phyloP scores from a whole-genome alignment of 345 rosid genomes.

The Arabidopsis suecica region DNA sequence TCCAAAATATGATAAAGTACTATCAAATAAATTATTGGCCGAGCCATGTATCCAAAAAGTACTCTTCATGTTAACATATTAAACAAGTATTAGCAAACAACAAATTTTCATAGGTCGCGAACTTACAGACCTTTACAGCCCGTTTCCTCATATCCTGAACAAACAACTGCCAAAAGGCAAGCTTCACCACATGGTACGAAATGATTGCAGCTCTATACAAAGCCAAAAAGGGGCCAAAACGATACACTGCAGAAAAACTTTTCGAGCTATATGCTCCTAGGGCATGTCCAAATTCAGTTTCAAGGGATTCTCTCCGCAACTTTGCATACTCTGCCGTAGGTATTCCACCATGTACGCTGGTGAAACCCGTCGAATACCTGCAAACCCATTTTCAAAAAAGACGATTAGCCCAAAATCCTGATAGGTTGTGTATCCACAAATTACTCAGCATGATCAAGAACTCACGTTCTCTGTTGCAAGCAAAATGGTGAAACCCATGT shows the following conservation, averaged over 20 bases:
- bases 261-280: slow-evolving; percentile 73
- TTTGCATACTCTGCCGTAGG: slow-evolving; percentile 88
- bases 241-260: slow-evolving; percentile 61
- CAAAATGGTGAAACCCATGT: slow-evolving; percentile 41
- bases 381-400: slow-evolving; percentile 6
- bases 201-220: slow-evolving; percentile 86
- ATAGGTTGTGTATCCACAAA: not conserved
- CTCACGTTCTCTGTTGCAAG: slow-evolving; percentile 57
- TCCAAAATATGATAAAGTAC: slow-evolving; percentile 26
- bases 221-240: slow-evolving; percentile 85
- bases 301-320: slow-evolving; percentile 93
- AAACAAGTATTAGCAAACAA: slow-evolving; percentile 21
- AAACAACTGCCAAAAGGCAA: slow-evolving; percentile 74
- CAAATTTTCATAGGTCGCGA: not conserved
- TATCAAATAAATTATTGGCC: slow-evolving; percentile 1
- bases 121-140: slow-evolving; percentile 64
- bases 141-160: slow-evolving; percentile 71
- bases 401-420: not conserved
- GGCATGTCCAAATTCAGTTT: slow-evolving; percentile 79
- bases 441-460: slow-evolving; percentile 6
- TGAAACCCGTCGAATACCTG: slow-evolving; percentile 66
- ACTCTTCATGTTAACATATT: not conserved
- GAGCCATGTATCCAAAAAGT: not conserved
- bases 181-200: slow-evolving; percentile 76
- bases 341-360: slow-evolving; percentile 84